Percentiles rank a stretch among this genome's conserved stretches.
Conservation (phyloP, 257 asterid species). For the Sherardia arvensis region DNA sequence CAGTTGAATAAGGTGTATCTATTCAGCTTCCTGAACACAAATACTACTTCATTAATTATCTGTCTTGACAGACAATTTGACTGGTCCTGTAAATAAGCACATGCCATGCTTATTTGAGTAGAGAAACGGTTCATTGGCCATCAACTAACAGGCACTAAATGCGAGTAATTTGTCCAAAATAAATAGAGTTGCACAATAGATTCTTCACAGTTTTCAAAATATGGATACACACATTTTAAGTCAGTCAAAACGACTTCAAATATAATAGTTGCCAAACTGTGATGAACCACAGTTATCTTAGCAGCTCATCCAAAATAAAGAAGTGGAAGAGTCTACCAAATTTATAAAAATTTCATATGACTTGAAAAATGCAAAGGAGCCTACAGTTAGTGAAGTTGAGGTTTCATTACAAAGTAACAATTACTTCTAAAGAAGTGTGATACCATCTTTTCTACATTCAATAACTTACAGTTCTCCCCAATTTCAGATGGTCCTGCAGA, state of each 20-base stretch:
- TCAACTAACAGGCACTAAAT: no score
- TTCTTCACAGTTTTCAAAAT: not conserved
- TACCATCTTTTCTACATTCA: constrained; percentile 7
- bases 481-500: constrained; percentile 34
- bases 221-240: not conserved
- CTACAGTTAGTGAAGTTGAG: not conserved
- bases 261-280: not conserved
- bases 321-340: not conserved
- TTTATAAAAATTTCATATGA: not conserved
- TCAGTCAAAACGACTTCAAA: not conserved
- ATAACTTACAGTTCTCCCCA: constrained; percentile 49
- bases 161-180: not conserved
- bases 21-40: not conserved
- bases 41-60: not conserved
- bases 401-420: no score
- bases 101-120: not conserved
- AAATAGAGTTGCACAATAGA: not conserved
- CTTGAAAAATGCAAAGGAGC: not conserved
- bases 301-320: not conserved
- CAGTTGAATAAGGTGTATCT: not conserved
- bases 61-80: not conserved
- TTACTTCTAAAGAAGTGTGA: not conserved
- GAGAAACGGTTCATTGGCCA: not conserved
- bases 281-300: not conserved
- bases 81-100: not conserved